Evolutionary conservation across 2,329 filamentous ascomycete species (phyloP).

Genomic region (Tolypocladium pustulatum): DNA sequence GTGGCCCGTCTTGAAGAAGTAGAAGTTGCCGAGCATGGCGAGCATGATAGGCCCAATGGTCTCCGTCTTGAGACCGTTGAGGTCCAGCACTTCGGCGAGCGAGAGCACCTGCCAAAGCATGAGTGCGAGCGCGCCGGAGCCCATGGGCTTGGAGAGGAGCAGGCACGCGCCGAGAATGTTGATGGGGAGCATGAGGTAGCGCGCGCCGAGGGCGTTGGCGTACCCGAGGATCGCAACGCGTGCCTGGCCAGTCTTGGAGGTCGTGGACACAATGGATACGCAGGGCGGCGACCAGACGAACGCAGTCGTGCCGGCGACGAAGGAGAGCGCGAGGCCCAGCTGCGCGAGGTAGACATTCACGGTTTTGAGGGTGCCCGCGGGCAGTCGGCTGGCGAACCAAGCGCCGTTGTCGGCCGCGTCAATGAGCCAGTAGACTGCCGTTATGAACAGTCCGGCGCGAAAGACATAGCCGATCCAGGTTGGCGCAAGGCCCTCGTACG

Average conservation of each 20-base stretch:
- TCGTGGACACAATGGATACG: slow-evolving; percentile 55
- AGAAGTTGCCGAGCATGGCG: slow-evolving; percentile 80
- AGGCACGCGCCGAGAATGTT: slow-evolving; percentile 69
- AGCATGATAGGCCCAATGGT: slow-evolving; percentile 77
- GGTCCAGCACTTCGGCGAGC: slow-evolving; percentile 53
- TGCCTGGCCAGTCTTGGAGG: slow-evolving; percentile 31
- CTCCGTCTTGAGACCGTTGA: slow-evolving; percentile 49
- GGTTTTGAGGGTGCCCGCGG: slow-evolving; percentile 58
- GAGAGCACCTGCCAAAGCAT: slow-evolving; percentile 85
- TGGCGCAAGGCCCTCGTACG: slow-evolving; percentile 77
- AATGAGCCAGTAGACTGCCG: slow-evolving; percentile 76
- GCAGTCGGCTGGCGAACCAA: slow-evolving; percentile 53
- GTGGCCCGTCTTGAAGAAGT: slow-evolving; percentile 97
- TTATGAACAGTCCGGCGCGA: slow-evolving; percentile 62
- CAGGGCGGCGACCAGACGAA: slow-evolving; percentile 82
- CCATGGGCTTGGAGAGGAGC: slow-evolving; percentile 89
- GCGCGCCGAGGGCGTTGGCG: slow-evolving; percentile 82
- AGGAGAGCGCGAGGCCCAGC: slow-evolving; percentile 64
- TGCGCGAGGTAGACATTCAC: slow-evolving; percentile 71
- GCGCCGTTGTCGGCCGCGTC: slow-evolving; percentile 80
- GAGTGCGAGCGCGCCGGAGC: slow-evolving; percentile 70
- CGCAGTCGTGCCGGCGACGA: slow-evolving; percentile 74
- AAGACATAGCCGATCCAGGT: slow-evolving; percentile 77
- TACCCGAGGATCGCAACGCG: slow-evolving; percentile 79
- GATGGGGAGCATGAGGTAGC: slow-evolving; percentile 75